phyloP scores from a whole-genome alignment of 108 stramenopile genomes.

The Epipyxis sp. region DNA sequence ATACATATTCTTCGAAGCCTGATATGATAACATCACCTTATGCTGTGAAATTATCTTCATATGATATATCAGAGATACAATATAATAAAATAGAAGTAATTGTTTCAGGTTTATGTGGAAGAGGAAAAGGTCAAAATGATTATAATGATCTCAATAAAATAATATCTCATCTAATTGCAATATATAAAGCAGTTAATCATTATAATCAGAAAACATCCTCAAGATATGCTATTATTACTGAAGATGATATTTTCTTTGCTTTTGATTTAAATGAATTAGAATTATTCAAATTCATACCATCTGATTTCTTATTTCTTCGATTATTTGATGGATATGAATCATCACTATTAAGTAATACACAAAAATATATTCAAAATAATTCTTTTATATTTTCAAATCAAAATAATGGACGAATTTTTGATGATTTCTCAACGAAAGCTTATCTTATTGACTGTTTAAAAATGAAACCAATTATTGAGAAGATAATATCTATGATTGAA shows the following conservation, averaged over 20 bases:
- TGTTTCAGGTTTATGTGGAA: neutral
- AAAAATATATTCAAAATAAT: neutral
- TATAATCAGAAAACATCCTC: neutral
- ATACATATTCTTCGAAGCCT: no score
- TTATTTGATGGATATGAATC: neutral
- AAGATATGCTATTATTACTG: slow-evolving; percentile 8
- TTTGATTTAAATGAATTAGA: neutral
- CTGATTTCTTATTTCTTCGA: neutral
- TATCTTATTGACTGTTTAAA: neutral
- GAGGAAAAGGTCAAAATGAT: neutral
- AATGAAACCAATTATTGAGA: neutral
- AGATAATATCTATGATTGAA: neutral
- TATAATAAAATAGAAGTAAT: neutral
- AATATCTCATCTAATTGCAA: neutral
- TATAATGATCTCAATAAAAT: neutral
- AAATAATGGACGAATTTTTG: neutral
- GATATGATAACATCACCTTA: no score
- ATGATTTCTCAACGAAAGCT: neutral
- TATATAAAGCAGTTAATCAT: neutral
- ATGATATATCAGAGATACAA: neutral
- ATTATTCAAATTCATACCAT: neutral
- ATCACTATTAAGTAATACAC: neutral
- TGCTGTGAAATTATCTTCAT: neutral
- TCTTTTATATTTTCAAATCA: neutral
- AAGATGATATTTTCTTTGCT: neutral